Evolutionary conservation across 768 basidiomycete species (phyloP).

Genomic region (Lentinula edodes): DNA sequence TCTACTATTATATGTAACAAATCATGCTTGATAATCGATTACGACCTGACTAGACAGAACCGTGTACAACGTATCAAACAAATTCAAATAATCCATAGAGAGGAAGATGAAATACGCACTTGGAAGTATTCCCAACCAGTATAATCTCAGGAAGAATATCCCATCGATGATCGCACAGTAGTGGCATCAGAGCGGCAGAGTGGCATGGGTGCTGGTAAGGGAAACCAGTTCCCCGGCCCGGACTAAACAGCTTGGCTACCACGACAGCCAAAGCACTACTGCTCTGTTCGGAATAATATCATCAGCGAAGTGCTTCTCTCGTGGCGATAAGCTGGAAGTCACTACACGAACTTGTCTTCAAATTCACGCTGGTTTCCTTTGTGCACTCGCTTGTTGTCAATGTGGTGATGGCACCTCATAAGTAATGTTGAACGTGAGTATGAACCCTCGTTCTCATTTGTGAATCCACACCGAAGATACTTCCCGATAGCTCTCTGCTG

Average conservation of each 20-base stretch:
- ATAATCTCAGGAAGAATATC: too few relatives aligned
- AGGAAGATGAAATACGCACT: too few relatives aligned
- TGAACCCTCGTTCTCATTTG: not conserved
- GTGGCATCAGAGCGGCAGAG: too few relatives aligned
- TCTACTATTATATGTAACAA: too few relatives aligned
- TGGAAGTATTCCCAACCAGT: too few relatives aligned
- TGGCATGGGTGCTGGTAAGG: too few relatives aligned
- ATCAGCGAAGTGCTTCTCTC: constrained; percentile 57
- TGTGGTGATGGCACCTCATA: constrained; percentile 30
- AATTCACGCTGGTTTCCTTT: constrained; percentile 59
- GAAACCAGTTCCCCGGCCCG: too few relatives aligned
- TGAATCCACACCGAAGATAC: not conserved
- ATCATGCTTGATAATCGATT: too few relatives aligned
- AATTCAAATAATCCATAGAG: too few relatives aligned
- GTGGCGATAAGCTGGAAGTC: constrained; percentile 26
- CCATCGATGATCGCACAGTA: too few relatives aligned
- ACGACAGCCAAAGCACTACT: constrained; percentile 20
- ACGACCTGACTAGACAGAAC: too few relatives aligned
- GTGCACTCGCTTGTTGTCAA: constrained; percentile 40
- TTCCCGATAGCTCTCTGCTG: constrained; percentile 58
- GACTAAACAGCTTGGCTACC: not conserved
- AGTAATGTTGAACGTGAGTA: constrained; percentile 65
- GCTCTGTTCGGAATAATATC: constrained; percentile 70
- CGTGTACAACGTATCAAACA: too few relatives aligned
- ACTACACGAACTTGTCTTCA: constrained; percentile 44